phyloP scores from a whole-genome alignment of 2,329 filamentous ascomycete genomes.

The Fusarium temperatum region DNA sequence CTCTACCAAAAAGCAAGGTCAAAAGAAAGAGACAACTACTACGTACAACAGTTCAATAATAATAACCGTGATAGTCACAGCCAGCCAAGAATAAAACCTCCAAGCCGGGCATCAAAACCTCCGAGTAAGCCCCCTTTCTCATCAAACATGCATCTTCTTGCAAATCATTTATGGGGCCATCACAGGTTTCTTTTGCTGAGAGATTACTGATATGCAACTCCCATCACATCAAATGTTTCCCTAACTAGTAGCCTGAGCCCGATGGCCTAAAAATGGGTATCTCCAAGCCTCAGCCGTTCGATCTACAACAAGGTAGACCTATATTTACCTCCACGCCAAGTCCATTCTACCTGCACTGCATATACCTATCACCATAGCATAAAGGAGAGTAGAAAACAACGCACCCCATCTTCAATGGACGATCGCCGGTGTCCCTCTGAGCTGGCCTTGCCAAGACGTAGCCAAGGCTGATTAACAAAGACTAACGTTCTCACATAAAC shows the following conservation, averaged over 20 bases:
- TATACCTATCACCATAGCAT: background rate
- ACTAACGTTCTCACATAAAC: background rate
- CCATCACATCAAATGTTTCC: background rate
- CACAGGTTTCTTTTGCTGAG: background rate
- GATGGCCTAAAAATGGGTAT: background rate
- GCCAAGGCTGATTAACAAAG: slow-evolving; percentile 13
- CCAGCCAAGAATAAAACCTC: background rate
- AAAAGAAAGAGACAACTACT: background rate
- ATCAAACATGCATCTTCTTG: background rate
- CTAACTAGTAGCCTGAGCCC: background rate
- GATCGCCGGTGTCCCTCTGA: background rate
- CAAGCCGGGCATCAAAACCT: background rate
- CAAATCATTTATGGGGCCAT: slow-evolving; percentile 8
- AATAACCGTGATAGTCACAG: background rate
- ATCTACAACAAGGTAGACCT: background rate
- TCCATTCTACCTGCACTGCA: background rate
- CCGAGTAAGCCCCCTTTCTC: slow-evolving; percentile 15
- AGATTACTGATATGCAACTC: slow-evolving; percentile 5
- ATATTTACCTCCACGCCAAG: background rate
- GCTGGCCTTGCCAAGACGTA: slow-evolving; percentile 5
- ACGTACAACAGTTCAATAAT: background rate
- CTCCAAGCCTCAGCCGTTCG: slow-evolving; percentile 5
- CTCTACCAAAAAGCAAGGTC: background rate
- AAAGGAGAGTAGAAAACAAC: background rate
- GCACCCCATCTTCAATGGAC: background rate